Evolutionary conservation across 2,329 filamentous ascomycete species (phyloP).

Genomic region (Ophiostoma ulmi): DNA sequence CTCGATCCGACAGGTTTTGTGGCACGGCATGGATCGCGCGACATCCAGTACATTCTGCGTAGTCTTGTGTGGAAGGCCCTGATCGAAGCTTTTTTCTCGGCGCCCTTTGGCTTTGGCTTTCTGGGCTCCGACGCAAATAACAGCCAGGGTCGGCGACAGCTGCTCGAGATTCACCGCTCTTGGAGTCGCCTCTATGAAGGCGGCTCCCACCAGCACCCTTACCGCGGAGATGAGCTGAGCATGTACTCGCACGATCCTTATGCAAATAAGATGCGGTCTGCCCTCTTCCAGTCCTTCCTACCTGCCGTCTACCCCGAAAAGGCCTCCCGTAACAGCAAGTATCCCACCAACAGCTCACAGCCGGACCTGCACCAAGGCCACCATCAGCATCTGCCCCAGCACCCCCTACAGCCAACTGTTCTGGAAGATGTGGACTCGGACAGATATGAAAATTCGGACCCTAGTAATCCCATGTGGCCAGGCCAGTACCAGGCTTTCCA

Average conservation of each 20-base stretch:
- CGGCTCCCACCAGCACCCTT: slow-evolving; percentile 5
- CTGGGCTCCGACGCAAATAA: slow-evolving; percentile 24
- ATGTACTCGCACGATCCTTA: slow-evolving; percentile 28
- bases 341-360: background rate
- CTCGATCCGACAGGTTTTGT: slow-evolving; percentile 28
- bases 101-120: slow-evolving; percentile 30
- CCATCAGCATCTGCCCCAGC: slow-evolving; percentile 9
- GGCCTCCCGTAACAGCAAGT: slow-evolving; percentile 14
- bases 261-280: slow-evolving; percentile 30
- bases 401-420: background rate
- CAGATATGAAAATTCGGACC: background rate
- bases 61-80: slow-evolving; percentile 28
- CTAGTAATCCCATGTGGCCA: background rate
- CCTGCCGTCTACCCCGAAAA: slow-evolving; percentile 25
- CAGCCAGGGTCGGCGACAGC: slow-evolving; percentile 16
- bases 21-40: slow-evolving; percentile 24
- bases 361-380: slow-evolving; percentile 16
- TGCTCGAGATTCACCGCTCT: slow-evolving; percentile 25
- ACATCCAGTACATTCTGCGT: slow-evolving; percentile 27
- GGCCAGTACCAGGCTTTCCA: background rate
- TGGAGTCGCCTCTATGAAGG: slow-evolving; percentile 27
- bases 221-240: slow-evolving; percentile 22
- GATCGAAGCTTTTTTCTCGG: slow-evolving; percentile 30
- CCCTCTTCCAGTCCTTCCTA: slow-evolving; percentile 30
- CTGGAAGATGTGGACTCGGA: background rate